These are phyloP conservation scores for Martiniozyma asiatica DNA, from an alignment of 1,139 yeast species.

Conservation along the genomic window DNA sequence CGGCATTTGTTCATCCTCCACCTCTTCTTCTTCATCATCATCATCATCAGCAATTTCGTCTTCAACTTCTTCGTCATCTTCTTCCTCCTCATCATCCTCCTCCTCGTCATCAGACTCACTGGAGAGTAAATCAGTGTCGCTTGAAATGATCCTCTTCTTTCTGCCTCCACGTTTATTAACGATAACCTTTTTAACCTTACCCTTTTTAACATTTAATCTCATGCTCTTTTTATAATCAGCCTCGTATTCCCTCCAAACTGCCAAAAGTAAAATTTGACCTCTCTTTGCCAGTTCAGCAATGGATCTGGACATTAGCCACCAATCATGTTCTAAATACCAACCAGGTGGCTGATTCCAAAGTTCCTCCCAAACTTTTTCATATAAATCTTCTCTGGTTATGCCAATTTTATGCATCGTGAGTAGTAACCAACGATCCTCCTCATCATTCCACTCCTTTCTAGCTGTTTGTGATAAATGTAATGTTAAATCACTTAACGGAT, in stretches of 20 bases:
- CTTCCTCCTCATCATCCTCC: slow-evolving; percentile 4
- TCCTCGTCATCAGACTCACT: slow-evolving; percentile 1
- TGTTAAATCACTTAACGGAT: slow-evolving; percentile 51
- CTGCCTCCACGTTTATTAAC: neutral
- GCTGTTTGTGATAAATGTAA: slow-evolving; percentile 33
- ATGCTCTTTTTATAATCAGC: slow-evolving; percentile 4
- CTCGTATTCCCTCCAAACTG: slow-evolving; percentile 50
- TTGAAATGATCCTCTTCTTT: neutral
- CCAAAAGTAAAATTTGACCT: slow-evolving; percentile 51
- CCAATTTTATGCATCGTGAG: slow-evolving; percentile 58
- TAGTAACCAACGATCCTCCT: slow-evolving; percentile 61
- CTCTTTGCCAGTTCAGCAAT: slow-evolving; percentile 56
- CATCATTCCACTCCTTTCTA: slow-evolving; percentile 44
- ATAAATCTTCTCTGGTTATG: slow-evolving; percentile 50
- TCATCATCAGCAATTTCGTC: slow-evolving; percentile 1
- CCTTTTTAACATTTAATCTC: slow-evolving; percentile 4
- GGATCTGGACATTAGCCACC: slow-evolving; percentile 58
- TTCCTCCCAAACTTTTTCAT: slow-evolving; percentile 50
- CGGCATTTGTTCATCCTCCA: too few relatives aligned
- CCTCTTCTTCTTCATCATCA: slow-evolving; percentile 1
- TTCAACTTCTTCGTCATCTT: slow-evolving; percentile 1
- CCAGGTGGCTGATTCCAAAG: slow-evolving; percentile 48
- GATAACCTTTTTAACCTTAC: slow-evolving; percentile 3
- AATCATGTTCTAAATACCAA: slow-evolving; percentile 42
- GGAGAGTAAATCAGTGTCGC: neutral